These are phyloP conservation scores for Candida khao-thaluensis DNA, from an alignment of 805 yeast genomes.

Conservation along the genomic window DNA sequence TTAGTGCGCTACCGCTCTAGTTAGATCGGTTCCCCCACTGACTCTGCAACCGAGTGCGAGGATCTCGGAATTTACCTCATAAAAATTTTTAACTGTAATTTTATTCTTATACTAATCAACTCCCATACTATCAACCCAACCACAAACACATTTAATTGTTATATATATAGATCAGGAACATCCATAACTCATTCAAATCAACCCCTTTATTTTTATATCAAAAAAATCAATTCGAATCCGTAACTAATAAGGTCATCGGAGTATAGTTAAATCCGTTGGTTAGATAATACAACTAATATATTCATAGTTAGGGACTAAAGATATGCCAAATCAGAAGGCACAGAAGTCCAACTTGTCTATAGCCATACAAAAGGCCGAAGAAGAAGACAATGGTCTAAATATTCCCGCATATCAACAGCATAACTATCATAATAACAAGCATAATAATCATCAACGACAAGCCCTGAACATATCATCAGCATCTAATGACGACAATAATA, in stretches of 20 bases:
- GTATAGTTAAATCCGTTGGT: background rate
- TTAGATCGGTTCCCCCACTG: no score
- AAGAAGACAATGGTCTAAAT: slow-evolving; percentile 13
- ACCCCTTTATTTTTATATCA: background rate
- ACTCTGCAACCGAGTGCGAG: background rate
- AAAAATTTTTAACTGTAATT: background rate
- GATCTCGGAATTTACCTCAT: slow-evolving; percentile 4
- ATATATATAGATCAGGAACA: no score
- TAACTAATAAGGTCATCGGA: background rate
- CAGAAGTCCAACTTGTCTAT: slow-evolving; percentile 41
- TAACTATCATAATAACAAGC: slow-evolving; percentile 3
- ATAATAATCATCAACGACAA: slow-evolving; percentile 6
- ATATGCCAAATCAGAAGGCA: slow-evolving; percentile 5
- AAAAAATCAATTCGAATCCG: background rate
- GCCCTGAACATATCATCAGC: background rate
- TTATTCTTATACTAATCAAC: no score
- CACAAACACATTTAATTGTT: no score
- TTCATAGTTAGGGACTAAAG: no score
- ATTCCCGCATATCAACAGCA: slow-evolving; percentile 11
- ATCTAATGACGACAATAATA: slow-evolving; percentile 12
- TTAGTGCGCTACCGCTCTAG: no score
- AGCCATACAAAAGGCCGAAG: slow-evolving; percentile 45
- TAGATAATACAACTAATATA: no score
- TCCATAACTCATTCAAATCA: no score
- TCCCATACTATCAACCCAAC: background rate